Evolutionary conservation across 345 rosid genomes (phyloP).

Genomic region (Litchi chinensis): DNA sequence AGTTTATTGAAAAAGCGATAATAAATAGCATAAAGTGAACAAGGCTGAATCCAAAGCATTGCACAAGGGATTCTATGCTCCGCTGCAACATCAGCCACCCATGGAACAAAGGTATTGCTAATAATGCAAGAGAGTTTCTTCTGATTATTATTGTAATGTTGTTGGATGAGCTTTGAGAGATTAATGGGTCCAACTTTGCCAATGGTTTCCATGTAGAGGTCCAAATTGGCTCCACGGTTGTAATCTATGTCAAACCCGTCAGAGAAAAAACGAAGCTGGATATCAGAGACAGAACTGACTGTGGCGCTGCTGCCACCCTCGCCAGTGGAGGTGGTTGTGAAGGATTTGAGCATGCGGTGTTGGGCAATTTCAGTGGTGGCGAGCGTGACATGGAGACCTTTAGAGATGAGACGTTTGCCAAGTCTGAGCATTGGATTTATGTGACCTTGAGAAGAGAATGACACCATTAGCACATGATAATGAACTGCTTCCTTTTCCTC

Average conservation of each 20-base stretch:
- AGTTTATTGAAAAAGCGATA: constrained; percentile 40
- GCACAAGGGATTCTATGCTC: constrained; percentile 45
- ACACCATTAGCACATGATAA: constrained; percentile 42
- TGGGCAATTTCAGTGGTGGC: constrained; percentile 38
- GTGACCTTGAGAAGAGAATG: constrained; percentile 47
- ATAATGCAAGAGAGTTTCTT: constrained; percentile 48
- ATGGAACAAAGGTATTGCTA: constrained; percentile 51
- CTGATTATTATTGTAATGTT: constrained; percentile 21
- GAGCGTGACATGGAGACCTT: constrained; percentile 45
- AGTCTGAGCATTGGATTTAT: constrained; percentile 48
- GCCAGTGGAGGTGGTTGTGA: neutral
- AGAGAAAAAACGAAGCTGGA: constrained; percentile 44
- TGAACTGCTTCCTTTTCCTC: constrained; percentile 3
- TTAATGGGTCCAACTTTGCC: constrained; percentile 37
- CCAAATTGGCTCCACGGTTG: constrained; percentile 37
- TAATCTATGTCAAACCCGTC: constrained; percentile 48
- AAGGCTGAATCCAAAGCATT: constrained; percentile 62
- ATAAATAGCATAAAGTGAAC: constrained; percentile 44
- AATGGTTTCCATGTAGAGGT: constrained; percentile 38
- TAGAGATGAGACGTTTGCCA: constrained; percentile 40
- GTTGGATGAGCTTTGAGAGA: constrained; percentile 38
- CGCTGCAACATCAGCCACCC: constrained; percentile 49
- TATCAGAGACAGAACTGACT: constrained; percentile 23
- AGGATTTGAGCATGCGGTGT: constrained; percentile 35
- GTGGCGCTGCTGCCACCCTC: neutral